Base-by-base conservation (phyloP, 495 filamentous ascomycete species). In the Oleoguttula mirabilis region DNA sequence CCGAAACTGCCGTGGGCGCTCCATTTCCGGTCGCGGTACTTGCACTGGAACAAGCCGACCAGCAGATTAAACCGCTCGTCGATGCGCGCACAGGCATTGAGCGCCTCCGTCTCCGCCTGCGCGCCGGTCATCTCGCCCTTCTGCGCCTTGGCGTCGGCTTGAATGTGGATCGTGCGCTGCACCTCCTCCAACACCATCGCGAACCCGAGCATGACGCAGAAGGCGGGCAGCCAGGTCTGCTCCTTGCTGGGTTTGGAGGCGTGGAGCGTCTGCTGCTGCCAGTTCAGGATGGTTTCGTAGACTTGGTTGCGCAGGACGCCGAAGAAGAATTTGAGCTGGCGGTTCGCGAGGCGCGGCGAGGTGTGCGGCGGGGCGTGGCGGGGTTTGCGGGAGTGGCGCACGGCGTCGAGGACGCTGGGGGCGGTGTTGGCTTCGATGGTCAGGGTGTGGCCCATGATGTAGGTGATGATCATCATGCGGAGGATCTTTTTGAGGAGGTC, bases 251-350 rank as follows among this genome's bases (percentile, higher is more conserved):
- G 49, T 16, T 34, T 48, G 34, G 32, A 24, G 33, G 28, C 19
- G 36, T 56, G 55, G 30, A 62, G 52, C 16, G 55, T 54, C 21
- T 59, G 55, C 30, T 62, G 60, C 8, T 58, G 50, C 39, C 60
- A 56, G 36, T 58, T 59, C 32, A 64, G 56, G 10, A 64, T 44
- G 10, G 43, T 46, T 1, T 40, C 31, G 32, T 60, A 47, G 36
- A 56, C 44, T 8, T 23, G 28, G 8, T 44, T 27, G 32, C 60
- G 61, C 14, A 61, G 52, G 23, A 54, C 33, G 10, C 41, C 40
- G 47, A 62, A 64, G 51, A 62, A 57, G 51, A 61, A 60, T 32
- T 64, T 64, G 17, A 64, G 52, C 37, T 64, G 61, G 15, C 60
- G 57, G 43, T 58, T 64, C 5, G 61, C 59, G 50, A 64, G 55